Conservation (phyloP, 768 basidiomycete species). For the Hirschioporus abietinus region DNA sequence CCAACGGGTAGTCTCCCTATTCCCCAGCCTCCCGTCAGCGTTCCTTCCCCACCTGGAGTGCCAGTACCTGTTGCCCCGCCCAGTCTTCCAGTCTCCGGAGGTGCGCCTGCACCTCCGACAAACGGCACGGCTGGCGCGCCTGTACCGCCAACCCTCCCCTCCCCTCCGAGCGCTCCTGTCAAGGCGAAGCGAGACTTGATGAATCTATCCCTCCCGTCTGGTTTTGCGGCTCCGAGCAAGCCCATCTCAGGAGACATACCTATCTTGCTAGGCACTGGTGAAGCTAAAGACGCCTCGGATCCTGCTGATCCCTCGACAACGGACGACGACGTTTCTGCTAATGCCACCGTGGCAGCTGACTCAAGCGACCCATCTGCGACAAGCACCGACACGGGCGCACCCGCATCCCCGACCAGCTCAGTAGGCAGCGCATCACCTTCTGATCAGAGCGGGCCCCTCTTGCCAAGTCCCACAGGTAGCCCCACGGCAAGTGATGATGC, state of each 20-base stretch:
- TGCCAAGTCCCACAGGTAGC: neutral
- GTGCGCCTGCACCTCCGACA: constrained; percentile 4
- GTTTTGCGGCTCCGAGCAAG: too few relatives aligned
- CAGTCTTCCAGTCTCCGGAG: neutral
- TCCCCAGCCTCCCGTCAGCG: neutral
- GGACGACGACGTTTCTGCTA: neutral
- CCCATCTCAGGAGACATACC: neutral
- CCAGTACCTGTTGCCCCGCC: neutral
- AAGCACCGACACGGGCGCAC: neutral
- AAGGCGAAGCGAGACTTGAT: neutral
- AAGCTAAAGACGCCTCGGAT: neutral
- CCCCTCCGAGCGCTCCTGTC: neutral
- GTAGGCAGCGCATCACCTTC: neutral
- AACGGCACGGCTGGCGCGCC: neutral
- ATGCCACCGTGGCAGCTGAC: neutral
- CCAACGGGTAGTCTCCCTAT: neutral
- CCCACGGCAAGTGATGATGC: neutral
- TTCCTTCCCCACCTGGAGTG: neutral
- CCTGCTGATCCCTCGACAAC: neutral
- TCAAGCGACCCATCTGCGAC: neutral
- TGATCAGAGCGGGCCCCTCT: neutral
- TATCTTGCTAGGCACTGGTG: neutral
- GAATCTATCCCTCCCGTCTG: too few relatives aligned
- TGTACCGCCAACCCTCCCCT: neutral
- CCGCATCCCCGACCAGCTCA: neutral